These are phyloP conservation scores for Digitaria exilis DNA, from an alignment of 202 grass and related monocot species.

Conservation along the genomic window DNA sequence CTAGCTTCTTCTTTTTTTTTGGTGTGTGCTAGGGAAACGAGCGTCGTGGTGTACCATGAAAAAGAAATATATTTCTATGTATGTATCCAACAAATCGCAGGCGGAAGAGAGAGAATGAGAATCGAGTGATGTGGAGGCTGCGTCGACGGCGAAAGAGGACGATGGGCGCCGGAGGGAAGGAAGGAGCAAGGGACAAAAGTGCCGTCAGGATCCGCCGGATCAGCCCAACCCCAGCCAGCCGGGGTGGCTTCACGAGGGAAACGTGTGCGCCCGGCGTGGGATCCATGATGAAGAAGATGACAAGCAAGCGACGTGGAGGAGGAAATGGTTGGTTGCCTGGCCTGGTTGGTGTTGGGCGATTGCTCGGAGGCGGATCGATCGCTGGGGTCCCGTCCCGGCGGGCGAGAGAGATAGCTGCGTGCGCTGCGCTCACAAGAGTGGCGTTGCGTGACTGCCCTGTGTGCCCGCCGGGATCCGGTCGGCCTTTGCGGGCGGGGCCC, in stretches of 20 bases:
- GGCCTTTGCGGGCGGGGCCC: too few species aligned
- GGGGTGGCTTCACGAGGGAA: constrained; percentile 27
- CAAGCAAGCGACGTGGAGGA: background rate
- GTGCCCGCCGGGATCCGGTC: too few species aligned
- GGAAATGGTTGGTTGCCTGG: background rate
- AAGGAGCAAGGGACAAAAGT: background rate
- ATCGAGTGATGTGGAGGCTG: background rate
- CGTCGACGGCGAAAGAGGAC: background rate
- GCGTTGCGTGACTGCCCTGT: background rate
- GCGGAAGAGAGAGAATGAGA: background rate
- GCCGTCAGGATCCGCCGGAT: background rate
- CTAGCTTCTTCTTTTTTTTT: too few species aligned
- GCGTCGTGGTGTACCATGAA: too few species aligned
- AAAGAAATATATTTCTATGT: too few species aligned
- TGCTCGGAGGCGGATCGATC: background rate
- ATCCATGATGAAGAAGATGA: background rate
- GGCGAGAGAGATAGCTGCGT: too few species aligned
- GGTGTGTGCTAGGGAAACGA: too few species aligned
- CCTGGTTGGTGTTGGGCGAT: too few species aligned
- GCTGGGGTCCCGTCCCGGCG: background rate
- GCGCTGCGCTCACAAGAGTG: too few species aligned
- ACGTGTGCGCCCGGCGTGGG: constrained; percentile 20
- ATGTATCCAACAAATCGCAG: background rate
- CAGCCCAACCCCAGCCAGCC: background rate
- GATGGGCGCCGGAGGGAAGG: background rate